Evolutionary conservation across 2,329 filamentous ascomycete genomes (phyloP), one percentile per base, ranked within the genome.

Genomic region (Pseudodiploospora longispora): DNA sequence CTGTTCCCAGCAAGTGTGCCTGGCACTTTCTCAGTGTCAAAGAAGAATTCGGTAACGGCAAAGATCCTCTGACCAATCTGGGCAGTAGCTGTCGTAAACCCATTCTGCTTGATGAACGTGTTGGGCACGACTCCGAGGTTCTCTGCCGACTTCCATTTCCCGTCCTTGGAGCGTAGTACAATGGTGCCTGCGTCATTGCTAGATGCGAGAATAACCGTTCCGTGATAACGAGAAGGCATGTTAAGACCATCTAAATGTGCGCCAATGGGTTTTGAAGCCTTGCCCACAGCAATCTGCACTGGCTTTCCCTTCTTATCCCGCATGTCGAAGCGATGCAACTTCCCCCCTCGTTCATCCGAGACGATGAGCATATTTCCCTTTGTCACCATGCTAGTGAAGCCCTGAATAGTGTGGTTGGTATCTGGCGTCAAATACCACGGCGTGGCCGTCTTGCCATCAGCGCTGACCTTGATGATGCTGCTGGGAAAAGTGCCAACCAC

Each of bases 401-500:
- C 49, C 5, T 41, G 6, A 5, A 36, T 40, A 10, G 55, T 60
- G 30, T 61, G 59, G n/a, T 58, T 50, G 12, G 57, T 50, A 2
- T 48, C 43, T 0, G 50, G 44, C 6, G 55, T 56, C 2, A 62
- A 49, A 48, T 64, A 66, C 63, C 64, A 68, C 0, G 58, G 50
- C 4, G 27, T 40, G 4, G 52, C 53, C 5, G 48, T 45, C 4
- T 49, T 48, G 2, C 63, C 63, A 40, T 61, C 50, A 29, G 56
- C 39, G 28, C 54, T 55, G 7, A 66, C 56, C 9, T 59, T 58
- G 38, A 67, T 47, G 10, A 69, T 55, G 6, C 60, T 62, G 19
- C 62, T 60, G 0, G 65, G 64, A 6, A 52, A 68, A 0, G 62
- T 66, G 35, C 67, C 64, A 1, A 68, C 51, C 6, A 64, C 60